Evolutionary conservation across 2,329 filamentous ascomycete species (phyloP).

Genomic region (Aspergillus quadrilineatus): DNA sequence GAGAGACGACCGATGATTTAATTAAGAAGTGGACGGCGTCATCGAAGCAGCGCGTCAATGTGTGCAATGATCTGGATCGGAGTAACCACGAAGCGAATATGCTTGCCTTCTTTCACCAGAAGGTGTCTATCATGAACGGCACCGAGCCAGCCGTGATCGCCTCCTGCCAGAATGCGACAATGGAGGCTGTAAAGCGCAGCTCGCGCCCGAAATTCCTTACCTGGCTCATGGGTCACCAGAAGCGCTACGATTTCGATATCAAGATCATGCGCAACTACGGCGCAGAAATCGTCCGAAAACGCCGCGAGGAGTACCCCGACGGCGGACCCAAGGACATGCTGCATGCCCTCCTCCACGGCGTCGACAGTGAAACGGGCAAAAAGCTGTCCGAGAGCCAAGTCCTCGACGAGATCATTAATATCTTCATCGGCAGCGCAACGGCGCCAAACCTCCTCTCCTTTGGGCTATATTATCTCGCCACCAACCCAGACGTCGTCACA

Average conservation of each 20-base stretch:
- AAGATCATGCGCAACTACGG: conserved; percentile 57
- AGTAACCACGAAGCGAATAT: conserved; percentile 55
- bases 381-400: conserved; percentile 60
- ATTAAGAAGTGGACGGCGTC: conserved; percentile 51
- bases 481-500: conserved; percentile 58
- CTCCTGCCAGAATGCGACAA: conserved; percentile 57
- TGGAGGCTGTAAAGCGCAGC: conserved; percentile 57
- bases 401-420: conserved; percentile 67
- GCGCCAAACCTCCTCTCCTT: conserved; percentile 68
- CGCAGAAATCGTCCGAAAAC: conserved; percentile 57
- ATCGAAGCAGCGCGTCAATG: conserved; percentile 42
- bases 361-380: conserved; percentile 62
- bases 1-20: conserved; percentile 52
- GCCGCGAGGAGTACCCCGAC: conserved; percentile 52
- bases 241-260: conserved; percentile 57
- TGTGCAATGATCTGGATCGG: conserved; percentile 53
- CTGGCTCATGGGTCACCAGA: conserved; percentile 49
- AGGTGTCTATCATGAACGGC: conserved; percentile 49
- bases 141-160: conserved; percentile 51
- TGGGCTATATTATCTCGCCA: conserved; percentile 63
- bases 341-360: conserved; percentile 57
- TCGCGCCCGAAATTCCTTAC: conserved; percentile 54
- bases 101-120: conserved; percentile 53
- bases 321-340: conserved; percentile 56
- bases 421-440: conserved; percentile 67